These are phyloP conservation scores for Monosporascus ibericus DNA, from an alignment of 2,329 filamentous ascomycete species.

Conservation along the genomic window DNA sequence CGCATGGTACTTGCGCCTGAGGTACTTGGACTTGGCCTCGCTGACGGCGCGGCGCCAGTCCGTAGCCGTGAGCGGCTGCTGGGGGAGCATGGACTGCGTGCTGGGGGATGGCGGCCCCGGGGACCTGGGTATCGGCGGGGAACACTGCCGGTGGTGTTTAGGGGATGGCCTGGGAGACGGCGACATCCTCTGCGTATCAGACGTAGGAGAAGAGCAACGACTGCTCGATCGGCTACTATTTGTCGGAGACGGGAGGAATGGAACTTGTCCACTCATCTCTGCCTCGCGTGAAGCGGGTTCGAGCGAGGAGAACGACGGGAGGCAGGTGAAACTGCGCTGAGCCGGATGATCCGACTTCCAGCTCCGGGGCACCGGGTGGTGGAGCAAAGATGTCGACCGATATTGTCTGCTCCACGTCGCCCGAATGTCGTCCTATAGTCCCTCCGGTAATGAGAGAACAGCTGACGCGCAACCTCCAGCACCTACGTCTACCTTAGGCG, in stretches of 20 bases:
- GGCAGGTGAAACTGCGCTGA: slow-evolving; percentile 1
- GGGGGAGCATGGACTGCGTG: slow-evolving; percentile 16
- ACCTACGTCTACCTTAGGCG: slow-evolving; percentile 4
- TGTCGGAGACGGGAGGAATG: slow-evolving; percentile 17
- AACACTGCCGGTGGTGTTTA: slow-evolving; percentile 22
- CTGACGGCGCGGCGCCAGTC: slow-evolving; percentile 48
- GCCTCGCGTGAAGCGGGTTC: not conserved
- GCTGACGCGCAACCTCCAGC: slow-evolving; percentile 4
- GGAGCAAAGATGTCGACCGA: not conserved
- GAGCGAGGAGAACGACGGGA: not conserved
- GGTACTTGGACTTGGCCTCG: slow-evolving; percentile 49
- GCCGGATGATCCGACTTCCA: slow-evolving; percentile 2
- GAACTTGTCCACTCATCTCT: slow-evolving; percentile 21
- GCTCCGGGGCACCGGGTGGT: not conserved
- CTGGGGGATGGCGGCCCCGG: slow-evolving; percentile 15
- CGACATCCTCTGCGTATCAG: slow-evolving; percentile 8
- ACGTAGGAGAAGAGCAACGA: slow-evolving; percentile 2
- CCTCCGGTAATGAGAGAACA: slow-evolving; percentile 9
- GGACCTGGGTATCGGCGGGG: slow-evolving; percentile 17
- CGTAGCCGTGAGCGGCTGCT: slow-evolving; percentile 35
- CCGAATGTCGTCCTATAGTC: not conserved
- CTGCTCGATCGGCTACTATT: slow-evolving; percentile 7
- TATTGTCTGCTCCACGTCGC: not conserved
- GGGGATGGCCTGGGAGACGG: slow-evolving; percentile 2
- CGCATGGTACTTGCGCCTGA: slow-evolving; percentile 43